phyloP scores from a whole-genome alignment of 139 green algal species.

The Bryopsis sp. region DNA sequence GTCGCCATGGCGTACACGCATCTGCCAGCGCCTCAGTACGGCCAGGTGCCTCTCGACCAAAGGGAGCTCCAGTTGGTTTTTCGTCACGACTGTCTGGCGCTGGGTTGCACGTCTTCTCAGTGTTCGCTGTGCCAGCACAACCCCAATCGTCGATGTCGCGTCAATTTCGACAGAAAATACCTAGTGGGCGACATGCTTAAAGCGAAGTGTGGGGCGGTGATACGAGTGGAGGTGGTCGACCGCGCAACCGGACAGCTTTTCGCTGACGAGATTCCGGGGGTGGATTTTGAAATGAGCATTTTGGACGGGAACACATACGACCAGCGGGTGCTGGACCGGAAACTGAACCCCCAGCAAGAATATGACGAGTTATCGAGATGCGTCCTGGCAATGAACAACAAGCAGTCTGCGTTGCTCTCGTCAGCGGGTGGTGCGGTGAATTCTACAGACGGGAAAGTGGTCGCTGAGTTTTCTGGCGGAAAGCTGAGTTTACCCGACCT shows the following conservation, averaged over 20 bases:
- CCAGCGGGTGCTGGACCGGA: conserved; percentile 47
- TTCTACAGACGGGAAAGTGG: not conserved
- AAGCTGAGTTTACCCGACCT: conserved; percentile 60
- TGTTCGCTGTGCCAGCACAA: conserved; percentile 85
- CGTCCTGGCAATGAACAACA: conserved; percentile 65
- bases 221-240: conserved; percentile 79
- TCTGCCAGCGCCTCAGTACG: conserved; percentile 53
- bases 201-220: conserved; percentile 67
- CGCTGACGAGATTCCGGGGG: conserved; percentile 51
- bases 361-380: conserved; percentile 55
- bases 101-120: conserved; percentile 75
- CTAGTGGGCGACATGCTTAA: conserved; percentile 76
- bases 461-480: not conserved
- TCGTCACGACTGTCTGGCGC: conserved; percentile 72
- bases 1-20: conserved; percentile 38
- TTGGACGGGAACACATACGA: conserved; percentile 79
- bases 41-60: conserved; percentile 38
- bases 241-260: conserved; percentile 48
- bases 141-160: conserved; percentile 61
- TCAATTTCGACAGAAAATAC: conserved; percentile 71
- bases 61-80: conserved; percentile 81
- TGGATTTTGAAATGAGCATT: conserved; percentile 72
- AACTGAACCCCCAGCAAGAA: not conserved
- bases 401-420: conserved; percentile 23
- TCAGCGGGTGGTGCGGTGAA: conserved; percentile 16